These are phyloP conservation scores for Hippophae gyantsensis DNA, from an alignment of 306 rosid species.

Conservation along the genomic window DNA sequence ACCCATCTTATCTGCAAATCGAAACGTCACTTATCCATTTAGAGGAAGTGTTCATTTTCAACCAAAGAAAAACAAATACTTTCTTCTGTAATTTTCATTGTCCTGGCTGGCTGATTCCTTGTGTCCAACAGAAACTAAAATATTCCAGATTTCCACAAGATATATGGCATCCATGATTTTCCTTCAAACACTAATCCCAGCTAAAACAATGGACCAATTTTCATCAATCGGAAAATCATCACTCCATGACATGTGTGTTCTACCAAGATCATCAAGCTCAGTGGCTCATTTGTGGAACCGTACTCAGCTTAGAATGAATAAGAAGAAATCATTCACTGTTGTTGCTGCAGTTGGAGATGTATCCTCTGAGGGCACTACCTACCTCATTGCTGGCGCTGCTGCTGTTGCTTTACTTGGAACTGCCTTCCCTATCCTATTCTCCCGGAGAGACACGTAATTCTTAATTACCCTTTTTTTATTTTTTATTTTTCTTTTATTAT, in stretches of 20 bases:
- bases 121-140: too few relatives aligned
- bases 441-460: constrained; percentile 72
- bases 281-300: constrained; percentile 14
- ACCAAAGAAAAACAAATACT: too few relatives aligned
- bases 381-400: constrained; percentile 68
- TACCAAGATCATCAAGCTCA: constrained; percentile 7
- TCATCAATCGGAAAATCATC: too few relatives aligned
- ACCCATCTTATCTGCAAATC: too few relatives aligned
- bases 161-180: constrained; percentile 43
- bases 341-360: constrained; percentile 84
- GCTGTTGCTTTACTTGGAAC: constrained; percentile 73
- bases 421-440: constrained; percentile 75
- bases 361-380: constrained; percentile 49
- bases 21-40: too few relatives aligned
- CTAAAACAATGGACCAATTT: constrained; percentile 11
- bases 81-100: too few relatives aligned
- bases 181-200: constrained; percentile 27
- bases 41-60: too few relatives aligned
- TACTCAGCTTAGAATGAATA: constrained; percentile 16
- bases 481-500: too few relatives aligned
- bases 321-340: constrained; percentile 30
- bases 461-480: not conserved
- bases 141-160: too few relatives aligned
- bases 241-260: not conserved
- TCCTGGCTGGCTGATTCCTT: too few relatives aligned